Evolutionary conservation across 208 protist species (phyloP), one percentile per base, ranked within the genome.

Genomic region (Wallacemonas collosoma): DNA sequence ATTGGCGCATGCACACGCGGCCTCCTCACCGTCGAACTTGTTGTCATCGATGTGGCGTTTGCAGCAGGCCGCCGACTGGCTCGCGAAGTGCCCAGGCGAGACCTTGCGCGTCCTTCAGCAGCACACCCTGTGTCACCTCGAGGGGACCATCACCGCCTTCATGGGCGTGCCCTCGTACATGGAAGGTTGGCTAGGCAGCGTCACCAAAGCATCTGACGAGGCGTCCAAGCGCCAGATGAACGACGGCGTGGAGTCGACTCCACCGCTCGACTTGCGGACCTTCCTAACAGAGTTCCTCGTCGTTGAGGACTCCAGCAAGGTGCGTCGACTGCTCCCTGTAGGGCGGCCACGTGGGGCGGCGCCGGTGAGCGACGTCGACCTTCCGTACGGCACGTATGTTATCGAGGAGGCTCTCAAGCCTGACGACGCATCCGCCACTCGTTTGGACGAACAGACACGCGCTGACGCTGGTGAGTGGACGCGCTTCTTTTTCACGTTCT

Each of bases 81-180:
- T 88, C 38, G 60, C 79, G 1, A 53, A 70, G 64, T 88, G 82
- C 68, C 82, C 82, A 12, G 58, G 36, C 11, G 12, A 39, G 7
- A 88, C 82, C 14, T 73, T 88, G 50, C 82, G 74, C 15, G 36
- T 56, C 51, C 79, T 88, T 26, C 82, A 88, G 79, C 82, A 83
- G 51, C 72, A 80, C 58, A 80, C 82, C 3, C 55, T 88, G 63
- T 80, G 79, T 60, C 63, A 70, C 5, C 64, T 69, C 7, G 82
- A 84, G 54, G 14, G 4, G 1, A 65, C 72, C 63, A 71, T 88
- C 47, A 72, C 43, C 7, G 54, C 62, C 48, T 68, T 76, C 36
- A 58, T 75, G 11, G 82, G 82, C 47, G 73, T 88, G 45, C 82
- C 82, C 14, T 3, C 64, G 36, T 69, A 74, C 2, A 65, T 77